These are phyloP conservation scores for Uronychia binucleata DNA, from an alignment of 73 alveolate species.

Conservation along the genomic window DNA sequence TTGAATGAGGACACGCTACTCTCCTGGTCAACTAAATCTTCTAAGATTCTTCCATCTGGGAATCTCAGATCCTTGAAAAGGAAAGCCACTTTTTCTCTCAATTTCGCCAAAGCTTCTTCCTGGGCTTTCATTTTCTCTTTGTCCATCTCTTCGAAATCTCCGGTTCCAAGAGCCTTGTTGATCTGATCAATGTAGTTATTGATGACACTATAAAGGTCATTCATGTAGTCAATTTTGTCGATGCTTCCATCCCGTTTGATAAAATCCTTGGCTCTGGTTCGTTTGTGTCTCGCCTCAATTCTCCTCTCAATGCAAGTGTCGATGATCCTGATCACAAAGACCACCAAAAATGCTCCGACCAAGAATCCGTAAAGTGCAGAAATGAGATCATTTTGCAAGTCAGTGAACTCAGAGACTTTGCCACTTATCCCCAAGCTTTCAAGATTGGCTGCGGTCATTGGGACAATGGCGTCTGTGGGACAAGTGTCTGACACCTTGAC, in stretches of 20 bases:
- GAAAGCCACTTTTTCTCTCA: constrained; percentile 7
- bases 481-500: constrained; percentile 1
- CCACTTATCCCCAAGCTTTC: background rate
- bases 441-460: constrained; percentile 23
- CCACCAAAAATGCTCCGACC: background rate
- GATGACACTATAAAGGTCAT: constrained; percentile 47
- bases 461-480: constrained; percentile 17
- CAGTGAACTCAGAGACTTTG: background rate
- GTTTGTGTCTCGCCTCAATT: constrained; percentile 19
- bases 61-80: constrained; percentile 43
- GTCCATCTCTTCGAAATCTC: constrained; percentile 33
- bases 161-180: constrained; percentile 23
- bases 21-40: constrained; percentile 16
- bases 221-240: constrained; percentile 41
- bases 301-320: constrained; percentile 5
- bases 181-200: constrained; percentile 41
- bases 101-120: constrained; percentile 20
- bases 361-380: constrained; percentile 8
- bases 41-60: constrained; percentile 42
- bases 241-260: constrained; percentile 46
- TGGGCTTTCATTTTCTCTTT: constrained; percentile 13
- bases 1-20: constrained; percentile 14
- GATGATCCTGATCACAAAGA: background rate
- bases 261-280: constrained; percentile 19
- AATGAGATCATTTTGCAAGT: background rate